Evolutionary conservation across 768 basidiomycete species (phyloP).

Genomic region (Scleroderma bovista): DNA sequence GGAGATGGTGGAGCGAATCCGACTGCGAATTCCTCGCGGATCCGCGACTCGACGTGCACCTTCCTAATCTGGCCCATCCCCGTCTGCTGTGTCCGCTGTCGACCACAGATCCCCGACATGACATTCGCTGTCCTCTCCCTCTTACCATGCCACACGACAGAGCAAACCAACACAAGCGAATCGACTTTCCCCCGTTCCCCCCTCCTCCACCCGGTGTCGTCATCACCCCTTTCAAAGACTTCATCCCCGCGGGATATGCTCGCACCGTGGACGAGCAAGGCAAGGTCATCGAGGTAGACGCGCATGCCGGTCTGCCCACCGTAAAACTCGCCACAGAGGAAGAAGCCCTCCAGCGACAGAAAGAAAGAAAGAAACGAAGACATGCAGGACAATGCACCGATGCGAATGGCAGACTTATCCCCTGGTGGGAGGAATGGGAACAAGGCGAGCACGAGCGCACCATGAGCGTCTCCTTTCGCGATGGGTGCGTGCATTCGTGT

Average conservation of each 20-base stretch:
- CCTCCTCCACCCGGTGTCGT: conserved; percentile 32
- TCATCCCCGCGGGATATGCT: conserved; percentile 24
- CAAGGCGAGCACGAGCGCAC: conserved; percentile 17
- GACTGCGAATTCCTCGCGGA: no score
- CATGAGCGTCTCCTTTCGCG: conserved; percentile 10
- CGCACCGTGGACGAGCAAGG: conserved; percentile 4
- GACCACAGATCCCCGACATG: no score
- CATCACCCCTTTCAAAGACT: conserved; percentile 41
- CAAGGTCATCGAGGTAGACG: conserved; percentile 23
- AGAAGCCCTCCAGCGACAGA: conserved; percentile 15
- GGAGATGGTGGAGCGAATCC: no score
- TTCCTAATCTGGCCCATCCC: no score
- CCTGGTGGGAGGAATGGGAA: conserved; percentile 32
- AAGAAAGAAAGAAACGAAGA: conserved; percentile 5
- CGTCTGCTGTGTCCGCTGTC: no score
- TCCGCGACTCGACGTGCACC: no score
- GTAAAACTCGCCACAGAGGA: conserved; percentile 23
- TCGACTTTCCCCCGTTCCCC: conserved; percentile 47
- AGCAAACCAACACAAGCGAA: no score
- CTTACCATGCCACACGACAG: no score
- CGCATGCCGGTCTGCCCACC: conserved; percentile 16
- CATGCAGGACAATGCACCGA: conserved; percentile 20
- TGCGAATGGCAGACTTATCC: conserved; percentile 16
- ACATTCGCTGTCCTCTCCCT: no score
- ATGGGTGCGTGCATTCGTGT: conserved; percentile 24